Evolutionary conservation across 371 early-diverging fungal genomes (phyloP).

Genomic region (Mortierella polycephala): DNA sequence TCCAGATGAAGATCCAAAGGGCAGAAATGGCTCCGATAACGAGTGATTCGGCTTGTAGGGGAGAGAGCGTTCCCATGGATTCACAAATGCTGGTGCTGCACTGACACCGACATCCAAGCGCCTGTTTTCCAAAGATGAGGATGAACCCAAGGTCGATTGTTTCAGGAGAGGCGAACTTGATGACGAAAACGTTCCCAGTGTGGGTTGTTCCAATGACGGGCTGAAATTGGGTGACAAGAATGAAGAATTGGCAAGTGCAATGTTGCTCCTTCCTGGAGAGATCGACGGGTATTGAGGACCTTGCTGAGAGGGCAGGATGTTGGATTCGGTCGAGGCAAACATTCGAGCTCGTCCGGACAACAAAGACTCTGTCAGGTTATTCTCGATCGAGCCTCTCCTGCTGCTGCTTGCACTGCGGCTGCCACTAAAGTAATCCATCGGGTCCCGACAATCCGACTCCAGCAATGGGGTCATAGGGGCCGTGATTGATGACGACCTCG

Average conservation of each 20-base stretch:
- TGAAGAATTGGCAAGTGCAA: not conserved
- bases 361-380: constrained; percentile 48
- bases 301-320: not conserved
- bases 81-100: constrained; percentile 30
- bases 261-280: not conserved
- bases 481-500: constrained; percentile 33
- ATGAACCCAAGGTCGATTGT: constrained; percentile 1
- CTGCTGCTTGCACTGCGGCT: constrained; percentile 47
- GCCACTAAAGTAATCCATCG: constrained; percentile 37
- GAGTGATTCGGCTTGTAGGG: constrained; percentile 16
- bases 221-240: constrained; percentile 15
- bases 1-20: constrained; percentile 17
- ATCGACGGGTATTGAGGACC: not conserved
- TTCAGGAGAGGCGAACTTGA: constrained; percentile 8
- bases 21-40: constrained; percentile 28
- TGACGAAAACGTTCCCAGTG: constrained; percentile 5
- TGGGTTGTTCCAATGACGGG: constrained; percentile 1
- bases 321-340: constrained; percentile 24
- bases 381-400: constrained; percentile 40
- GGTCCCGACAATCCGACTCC: constrained; percentile 30
- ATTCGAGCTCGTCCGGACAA: constrained; percentile 41
- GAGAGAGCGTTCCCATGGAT: constrained; percentile 41
- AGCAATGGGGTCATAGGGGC: constrained; percentile 29
- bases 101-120: not conserved
- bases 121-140: constrained; percentile 1